Conservation (phyloP, 352 stramenopile species). For the Pythium angustatum region DNA sequence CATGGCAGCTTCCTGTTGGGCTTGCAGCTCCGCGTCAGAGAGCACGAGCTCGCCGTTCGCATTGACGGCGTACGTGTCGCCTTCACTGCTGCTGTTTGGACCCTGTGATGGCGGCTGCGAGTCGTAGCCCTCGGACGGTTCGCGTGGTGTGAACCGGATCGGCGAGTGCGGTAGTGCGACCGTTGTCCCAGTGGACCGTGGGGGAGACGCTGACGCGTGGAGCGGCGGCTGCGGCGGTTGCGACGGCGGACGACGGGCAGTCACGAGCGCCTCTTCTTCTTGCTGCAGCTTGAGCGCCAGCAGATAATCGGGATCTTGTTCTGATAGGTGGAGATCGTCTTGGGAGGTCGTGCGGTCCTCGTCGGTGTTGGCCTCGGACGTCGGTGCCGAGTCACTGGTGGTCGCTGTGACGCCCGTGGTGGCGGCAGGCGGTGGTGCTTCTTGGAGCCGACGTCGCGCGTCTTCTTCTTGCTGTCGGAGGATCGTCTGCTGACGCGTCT, state of each 20-base stretch:
- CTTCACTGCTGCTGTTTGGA: conserved; percentile 33
- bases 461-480: conserved; percentile 64
- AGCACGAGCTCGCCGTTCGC: conserved; percentile 61
- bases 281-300: conserved; percentile 73
- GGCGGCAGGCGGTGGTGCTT: conserved; percentile 4
- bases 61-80: conserved; percentile 45
- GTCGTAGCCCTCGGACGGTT: conserved; percentile 23
- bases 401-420: background rate
- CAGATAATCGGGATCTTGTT: conserved; percentile 64
- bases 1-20: conserved; percentile 47
- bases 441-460: conserved; percentile 29
- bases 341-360: conserved; percentile 27
- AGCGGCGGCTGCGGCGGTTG: conserved; percentile 3
- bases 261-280: conserved; percentile 62
- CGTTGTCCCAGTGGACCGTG: background rate
- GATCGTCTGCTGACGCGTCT: conserved; percentile 72
- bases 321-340: conserved; percentile 14
- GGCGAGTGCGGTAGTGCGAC: conserved; percentile 11
- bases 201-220: background rate
- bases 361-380: conserved; percentile 19
- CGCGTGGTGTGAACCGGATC: background rate
- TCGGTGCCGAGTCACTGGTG: background rate
- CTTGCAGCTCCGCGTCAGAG: conserved; percentile 63
- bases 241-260: background rate
- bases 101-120: conserved; percentile 26